A percentile compares a stretch with the other conserved stretches of the same genome.
phyloP scores from a whole-genome alignment of 768 basidiomycete species.

The Leccinum pellstonianum region DNA sequence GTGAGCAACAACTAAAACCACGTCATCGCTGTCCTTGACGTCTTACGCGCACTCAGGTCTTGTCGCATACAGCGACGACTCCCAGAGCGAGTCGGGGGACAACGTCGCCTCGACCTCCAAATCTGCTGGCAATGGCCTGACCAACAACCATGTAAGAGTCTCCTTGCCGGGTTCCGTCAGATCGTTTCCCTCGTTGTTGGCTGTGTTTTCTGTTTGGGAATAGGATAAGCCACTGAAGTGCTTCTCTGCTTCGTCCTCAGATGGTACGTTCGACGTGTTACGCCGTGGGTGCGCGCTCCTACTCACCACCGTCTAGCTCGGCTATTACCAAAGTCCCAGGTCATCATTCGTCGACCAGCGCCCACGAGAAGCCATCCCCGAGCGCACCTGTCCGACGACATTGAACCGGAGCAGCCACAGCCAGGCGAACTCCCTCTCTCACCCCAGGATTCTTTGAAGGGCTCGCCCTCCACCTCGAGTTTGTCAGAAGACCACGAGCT shows the following conservation, averaged over 20 bases:
- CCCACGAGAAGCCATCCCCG: slow-evolving; percentile 50
- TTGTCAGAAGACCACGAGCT: slow-evolving; percentile 45
- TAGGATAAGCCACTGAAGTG: slow-evolving; percentile 58
- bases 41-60: slow-evolving; percentile 41
- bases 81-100: slow-evolving; percentile 56
- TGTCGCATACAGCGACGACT: slow-evolving; percentile 63
- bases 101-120: slow-evolving; percentile 35
- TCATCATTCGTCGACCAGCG: slow-evolving; percentile 54
- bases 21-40: background rate
- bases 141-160: slow-evolving; percentile 60
- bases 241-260: slow-evolving; percentile 25
- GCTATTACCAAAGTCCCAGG: slow-evolving; percentile 50
- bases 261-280: slow-evolving; percentile 21
- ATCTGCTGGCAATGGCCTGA: slow-evolving; percentile 5
- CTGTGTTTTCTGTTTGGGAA: slow-evolving; percentile 57
- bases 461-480: slow-evolving; percentile 15
- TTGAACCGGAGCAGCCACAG: slow-evolving; percentile 22
- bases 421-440: slow-evolving; percentile 1
- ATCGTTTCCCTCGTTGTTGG: slow-evolving; percentile 68
- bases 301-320: slow-evolving; percentile 33
- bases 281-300: background rate
- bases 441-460: slow-evolving; percentile 19
- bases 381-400: slow-evolving; percentile 49
- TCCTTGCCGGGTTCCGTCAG: slow-evolving; percentile 36
- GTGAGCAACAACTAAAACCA: slow-evolving; percentile 19